Conservation (phyloP, 1,284 basidiomycete genomes). For the Singerocomus inundabilis region DNA sequence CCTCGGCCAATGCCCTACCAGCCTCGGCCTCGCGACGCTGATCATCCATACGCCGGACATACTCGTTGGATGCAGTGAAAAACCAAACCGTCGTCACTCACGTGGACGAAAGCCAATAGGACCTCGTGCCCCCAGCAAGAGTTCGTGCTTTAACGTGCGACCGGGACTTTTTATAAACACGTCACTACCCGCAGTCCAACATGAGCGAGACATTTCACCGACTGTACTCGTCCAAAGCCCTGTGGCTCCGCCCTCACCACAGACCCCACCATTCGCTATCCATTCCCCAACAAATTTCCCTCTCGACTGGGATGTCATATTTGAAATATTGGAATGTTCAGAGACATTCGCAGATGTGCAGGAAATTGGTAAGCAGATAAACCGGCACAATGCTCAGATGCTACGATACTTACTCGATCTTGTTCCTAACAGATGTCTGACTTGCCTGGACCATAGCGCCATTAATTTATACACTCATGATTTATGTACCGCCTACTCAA, state of each 20-base stretch:
- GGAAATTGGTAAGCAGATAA: conserved; percentile 17
- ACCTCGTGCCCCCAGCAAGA: conserved; percentile 23
- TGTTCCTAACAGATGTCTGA: conserved; percentile 2
- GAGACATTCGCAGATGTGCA: not conserved
- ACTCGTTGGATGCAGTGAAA: conserved; percentile 7
- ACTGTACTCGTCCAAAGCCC: conserved; percentile 12
- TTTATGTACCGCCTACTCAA: conserved; percentile 8
- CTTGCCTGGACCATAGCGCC: not conserved
- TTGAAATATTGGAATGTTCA: conserved; percentile 28
- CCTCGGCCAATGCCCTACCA: too few relatives aligned
- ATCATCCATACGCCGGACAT: conserved; percentile 3
- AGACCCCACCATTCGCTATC: conserved; percentile 5
- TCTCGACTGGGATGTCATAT: conserved; percentile 38
- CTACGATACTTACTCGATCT: not conserved
- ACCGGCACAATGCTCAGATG: not conserved
- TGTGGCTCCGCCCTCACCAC: conserved; percentile 6
- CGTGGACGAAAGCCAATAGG: conserved; percentile 24
- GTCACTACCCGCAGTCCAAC: conserved; percentile 12
- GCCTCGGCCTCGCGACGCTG: too few relatives aligned
- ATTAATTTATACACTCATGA: conserved; percentile 8
- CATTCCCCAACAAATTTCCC: conserved; percentile 23
- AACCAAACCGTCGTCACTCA: not conserved
- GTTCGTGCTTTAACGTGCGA: conserved; percentile 5
- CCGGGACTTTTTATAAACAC: conserved; percentile 18
- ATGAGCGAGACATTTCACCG: conserved; percentile 7